Percentiles rank a stretch among this genome's conserved stretches.
Evolutionary conservation across 2,329 filamentous ascomycete species (phyloP).

Genomic region (Penicillium sp.): DNA sequence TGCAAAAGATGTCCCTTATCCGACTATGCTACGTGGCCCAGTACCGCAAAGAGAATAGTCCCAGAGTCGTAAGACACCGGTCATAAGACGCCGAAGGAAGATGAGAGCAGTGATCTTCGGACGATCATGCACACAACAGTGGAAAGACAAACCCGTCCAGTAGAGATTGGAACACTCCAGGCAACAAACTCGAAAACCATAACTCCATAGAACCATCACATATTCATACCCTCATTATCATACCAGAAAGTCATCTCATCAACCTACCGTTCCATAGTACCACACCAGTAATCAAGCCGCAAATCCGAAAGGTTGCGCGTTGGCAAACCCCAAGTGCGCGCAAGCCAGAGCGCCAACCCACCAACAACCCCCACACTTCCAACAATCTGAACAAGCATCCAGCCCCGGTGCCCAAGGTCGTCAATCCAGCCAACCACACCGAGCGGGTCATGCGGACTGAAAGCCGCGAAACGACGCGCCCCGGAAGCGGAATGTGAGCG

Average conservation of each 20-base stretch:
- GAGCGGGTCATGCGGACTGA: slow-evolving; percentile 69
- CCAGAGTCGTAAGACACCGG: not conserved
- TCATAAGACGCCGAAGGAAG: not conserved
- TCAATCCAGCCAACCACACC: slow-evolving; percentile 70
- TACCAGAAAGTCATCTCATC: not conserved
- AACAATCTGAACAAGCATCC: slow-evolving; percentile 68
- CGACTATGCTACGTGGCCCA: not conserved
- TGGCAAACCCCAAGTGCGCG: slow-evolving; percentile 41
- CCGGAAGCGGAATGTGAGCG: slow-evolving; percentile 21
- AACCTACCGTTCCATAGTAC: slow-evolving; percentile 15
- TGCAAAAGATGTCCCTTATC: not conserved
- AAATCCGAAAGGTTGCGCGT: slow-evolving; percentile 32
- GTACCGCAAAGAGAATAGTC: not conserved
- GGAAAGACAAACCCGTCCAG: not conserved
- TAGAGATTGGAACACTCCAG: not conserved
- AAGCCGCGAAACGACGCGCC: slow-evolving; percentile 33
- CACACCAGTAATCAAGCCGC: slow-evolving; percentile 27
- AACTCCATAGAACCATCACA: not conserved
- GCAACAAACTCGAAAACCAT: not conserved
- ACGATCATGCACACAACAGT: not conserved
- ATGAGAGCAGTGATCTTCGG: not conserved
- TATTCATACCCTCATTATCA: slow-evolving; percentile 3
- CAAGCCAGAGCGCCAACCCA: slow-evolving; percentile 65
- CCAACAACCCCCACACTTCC: slow-evolving; percentile 72
- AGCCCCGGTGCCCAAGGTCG: slow-evolving; percentile 62